A percentile compares a stretch with the other conserved stretches of the same genome.
These are phyloP conservation scores for Trichosanthes cucumerina DNA, from an alignment of 306 rosid genomes.

Conservation along the genomic window DNA sequence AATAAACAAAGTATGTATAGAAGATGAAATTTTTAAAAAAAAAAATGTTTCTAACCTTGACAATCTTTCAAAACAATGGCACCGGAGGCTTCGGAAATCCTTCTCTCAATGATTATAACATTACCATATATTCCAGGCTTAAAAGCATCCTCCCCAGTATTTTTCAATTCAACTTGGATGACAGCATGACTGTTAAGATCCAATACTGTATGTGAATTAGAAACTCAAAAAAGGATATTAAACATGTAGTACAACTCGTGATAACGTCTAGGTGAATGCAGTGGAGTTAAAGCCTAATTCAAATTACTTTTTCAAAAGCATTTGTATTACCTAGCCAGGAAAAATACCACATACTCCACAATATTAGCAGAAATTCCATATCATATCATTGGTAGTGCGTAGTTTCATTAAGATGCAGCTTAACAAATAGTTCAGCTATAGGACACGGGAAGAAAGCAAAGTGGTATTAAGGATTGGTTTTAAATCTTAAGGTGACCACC, in stretches of 20 bases:
- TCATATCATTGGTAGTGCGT: neutral
- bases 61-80: slow-evolving; percentile 50
- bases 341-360: neutral
- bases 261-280: neutral
- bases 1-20: neutral
- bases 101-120: slow-evolving; percentile 57
- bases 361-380: neutral
- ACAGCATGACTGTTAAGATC: slow-evolving; percentile 52
- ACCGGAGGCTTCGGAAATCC: slow-evolving; percentile 51
- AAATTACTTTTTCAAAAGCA: neutral
- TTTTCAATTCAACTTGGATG: slow-evolving; percentile 63
- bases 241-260: neutral
- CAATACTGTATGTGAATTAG: slow-evolving; percentile 9
- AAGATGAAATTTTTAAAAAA: neutral
- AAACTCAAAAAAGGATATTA: neutral
- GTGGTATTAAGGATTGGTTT: neutral
- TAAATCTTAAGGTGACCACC: neutral
- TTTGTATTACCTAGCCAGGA: neutral
- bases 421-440: neutral
- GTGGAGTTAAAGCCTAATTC: neutral
- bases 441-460: neutral
- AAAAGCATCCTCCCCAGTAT: slow-evolving; percentile 86
- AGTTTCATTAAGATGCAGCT: neutral
- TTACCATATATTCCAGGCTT: slow-evolving; percentile 65
- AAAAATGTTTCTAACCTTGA: slow-evolving; percentile 38